Evolutionary conservation across 2,329 filamentous ascomycete species (phyloP).

Genomic region (Colletotrichum coccodes): DNA sequence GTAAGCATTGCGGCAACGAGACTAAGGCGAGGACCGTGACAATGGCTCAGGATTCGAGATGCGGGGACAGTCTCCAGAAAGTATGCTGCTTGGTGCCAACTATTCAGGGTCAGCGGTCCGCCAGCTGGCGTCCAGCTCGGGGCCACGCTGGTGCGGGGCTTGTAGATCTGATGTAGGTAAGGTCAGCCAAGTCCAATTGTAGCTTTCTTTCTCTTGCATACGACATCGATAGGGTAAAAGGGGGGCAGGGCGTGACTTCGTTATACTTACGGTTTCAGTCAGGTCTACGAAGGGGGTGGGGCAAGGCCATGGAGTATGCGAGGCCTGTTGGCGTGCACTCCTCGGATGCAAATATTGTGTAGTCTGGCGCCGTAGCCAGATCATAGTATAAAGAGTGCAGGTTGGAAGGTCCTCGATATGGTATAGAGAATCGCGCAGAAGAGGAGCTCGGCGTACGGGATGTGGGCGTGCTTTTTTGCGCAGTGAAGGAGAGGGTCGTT

Average conservation of each 20-base stretch:
- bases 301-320: too few relatives aligned
- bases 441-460: background rate
- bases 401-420: too few relatives aligned
- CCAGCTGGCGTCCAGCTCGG: background rate
- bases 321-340: too few relatives aligned
- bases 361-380: too few relatives aligned
- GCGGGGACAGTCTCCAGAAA: background rate
- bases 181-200: background rate
- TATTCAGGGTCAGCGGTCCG: too few relatives aligned
- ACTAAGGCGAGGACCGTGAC: background rate
- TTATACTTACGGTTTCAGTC: background rate
- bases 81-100: too few relatives aligned
- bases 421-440: background rate
- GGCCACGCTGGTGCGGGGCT: background rate
- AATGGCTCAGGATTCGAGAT: background rate
- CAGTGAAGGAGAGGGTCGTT: background rate
- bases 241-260: too few relatives aligned
- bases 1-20: background rate
- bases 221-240: too few relatives aligned
- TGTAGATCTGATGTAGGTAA: background rate
- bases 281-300: background rate
- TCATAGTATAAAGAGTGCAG: too few relatives aligned
- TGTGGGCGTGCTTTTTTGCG: background rate
- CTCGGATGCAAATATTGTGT: too few relatives aligned
- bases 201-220: too few relatives aligned